Evolutionary conservation across 257 asterid species (phyloP).

Genomic region (Nicotiana obtusifolia): DNA sequence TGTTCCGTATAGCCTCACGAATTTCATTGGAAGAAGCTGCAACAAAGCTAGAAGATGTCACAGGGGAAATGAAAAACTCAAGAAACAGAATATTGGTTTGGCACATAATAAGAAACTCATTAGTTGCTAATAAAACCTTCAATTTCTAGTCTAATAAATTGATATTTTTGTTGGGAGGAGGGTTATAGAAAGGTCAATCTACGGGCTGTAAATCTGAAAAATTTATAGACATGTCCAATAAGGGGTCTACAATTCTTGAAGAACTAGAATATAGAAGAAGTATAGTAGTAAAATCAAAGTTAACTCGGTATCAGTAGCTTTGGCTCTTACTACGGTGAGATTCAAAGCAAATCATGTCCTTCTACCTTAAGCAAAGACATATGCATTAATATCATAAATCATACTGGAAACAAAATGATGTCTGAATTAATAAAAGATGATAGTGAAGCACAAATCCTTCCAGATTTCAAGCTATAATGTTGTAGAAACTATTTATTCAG

Average conservation of each 20-base stretch:
- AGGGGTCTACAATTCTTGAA: neutral
- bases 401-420: neutral
- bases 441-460: neutral
- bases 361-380: neutral
- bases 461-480: neutral
- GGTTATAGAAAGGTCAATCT: neutral
- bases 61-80: neutral
- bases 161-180: neutral
- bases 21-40: conserved; percentile 69
- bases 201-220: neutral
- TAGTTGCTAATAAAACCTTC: neutral
- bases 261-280: neutral
- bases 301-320: neutral
- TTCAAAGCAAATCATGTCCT: neutral
- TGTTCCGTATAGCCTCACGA: conserved; percentile 41
- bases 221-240: neutral
- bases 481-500: neutral
- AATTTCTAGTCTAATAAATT: neutral
- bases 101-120: neutral
- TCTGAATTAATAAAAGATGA: neutral
- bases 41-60: neutral
- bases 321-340: neutral
- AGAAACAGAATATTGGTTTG: neutral
- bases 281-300: neutral
- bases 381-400: neutral